Evolutionary conservation across 208 protist genomes (phyloP).

Genomic region (Leishmania tropica): DNA sequence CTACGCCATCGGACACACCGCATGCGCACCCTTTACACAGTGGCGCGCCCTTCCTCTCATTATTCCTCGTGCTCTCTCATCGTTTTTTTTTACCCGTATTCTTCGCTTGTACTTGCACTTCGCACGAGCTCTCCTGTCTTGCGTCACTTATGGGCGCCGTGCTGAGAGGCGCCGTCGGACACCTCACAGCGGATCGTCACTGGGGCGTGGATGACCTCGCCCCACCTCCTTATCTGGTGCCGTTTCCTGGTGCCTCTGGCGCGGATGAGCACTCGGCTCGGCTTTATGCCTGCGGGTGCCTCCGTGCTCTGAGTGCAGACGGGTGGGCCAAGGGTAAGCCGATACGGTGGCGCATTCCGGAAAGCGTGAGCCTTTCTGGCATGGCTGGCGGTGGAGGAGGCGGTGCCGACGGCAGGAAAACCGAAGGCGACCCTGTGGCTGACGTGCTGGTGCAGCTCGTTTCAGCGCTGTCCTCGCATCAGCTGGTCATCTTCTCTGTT

Average conservation of each 20-base stretch:
- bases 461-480: background rate
- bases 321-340: background rate
- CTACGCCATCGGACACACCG: background rate
- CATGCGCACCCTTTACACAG: background rate
- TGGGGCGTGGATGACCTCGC: background rate
- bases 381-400: background rate
- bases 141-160: background rate
- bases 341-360: background rate
- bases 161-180: background rate
- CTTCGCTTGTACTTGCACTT: background rate
- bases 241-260: background rate
- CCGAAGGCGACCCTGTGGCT: background rate
- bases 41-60: background rate
- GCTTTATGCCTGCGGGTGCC: background rate
- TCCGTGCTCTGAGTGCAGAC: background rate
- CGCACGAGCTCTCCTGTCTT: background rate
- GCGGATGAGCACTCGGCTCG: background rate
- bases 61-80: background rate
- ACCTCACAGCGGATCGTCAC: background rate
- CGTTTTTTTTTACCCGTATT: background rate
- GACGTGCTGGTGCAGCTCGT: background rate
- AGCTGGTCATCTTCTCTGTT: background rate
- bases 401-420: background rate
- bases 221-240: background rate
- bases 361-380: background rate